These are phyloP conservation scores for Cytospora piceicola DNA, from an alignment of 2,329 filamentous ascomycete genomes.

Conservation along the genomic window DNA sequence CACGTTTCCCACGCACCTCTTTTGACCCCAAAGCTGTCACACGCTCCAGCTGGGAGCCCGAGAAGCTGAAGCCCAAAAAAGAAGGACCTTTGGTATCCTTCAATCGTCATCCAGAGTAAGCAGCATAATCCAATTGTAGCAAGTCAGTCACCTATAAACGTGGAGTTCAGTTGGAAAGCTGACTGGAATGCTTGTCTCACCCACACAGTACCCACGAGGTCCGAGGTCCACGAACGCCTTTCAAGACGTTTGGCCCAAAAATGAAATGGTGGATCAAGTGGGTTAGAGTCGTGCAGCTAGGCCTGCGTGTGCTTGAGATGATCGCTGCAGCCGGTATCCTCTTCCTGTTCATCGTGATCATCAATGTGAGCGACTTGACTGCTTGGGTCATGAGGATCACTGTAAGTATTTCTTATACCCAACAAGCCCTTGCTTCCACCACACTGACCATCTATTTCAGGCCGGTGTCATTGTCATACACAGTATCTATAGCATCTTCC, in stretches of 20 bases:
- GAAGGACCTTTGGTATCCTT: conserved; percentile 79
- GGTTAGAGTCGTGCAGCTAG: conserved; percentile 70
- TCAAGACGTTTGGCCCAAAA: conserved; percentile 68
- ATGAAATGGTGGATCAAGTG: conserved; percentile 74
- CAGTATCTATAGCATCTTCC: conserved; percentile 78
- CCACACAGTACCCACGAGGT: conserved; percentile 61
- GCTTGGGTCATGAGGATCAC: conserved; percentile 78
- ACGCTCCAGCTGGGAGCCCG: conserved; percentile 73
- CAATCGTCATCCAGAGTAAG: conserved; percentile 86
- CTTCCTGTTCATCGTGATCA: conserved; percentile 77
- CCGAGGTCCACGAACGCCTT: conserved; percentile 63
- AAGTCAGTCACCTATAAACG: not conserved
- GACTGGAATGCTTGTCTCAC: conserved; percentile 2
- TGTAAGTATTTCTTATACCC: conserved; percentile 55
- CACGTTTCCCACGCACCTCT: conserved; percentile 55
- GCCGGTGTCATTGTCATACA: conserved; percentile 75
- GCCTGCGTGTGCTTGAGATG: conserved; percentile 68
- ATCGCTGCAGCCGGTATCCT: conserved; percentile 72
- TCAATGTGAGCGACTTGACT: conserved; percentile 63
- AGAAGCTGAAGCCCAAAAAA: conserved; percentile 64
- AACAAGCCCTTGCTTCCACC: not conserved
- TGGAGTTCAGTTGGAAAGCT: not conserved
- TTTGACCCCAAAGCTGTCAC: conserved; percentile 90
- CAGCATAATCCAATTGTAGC: no score
- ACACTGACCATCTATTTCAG: conserved; percentile 49